A percentile compares a stretch with the other conserved stretches of the same genome.
Conservation (phyloP, 2,329 filamentous ascomycete species). For the Pseudocercospora crystallina region DNA sequence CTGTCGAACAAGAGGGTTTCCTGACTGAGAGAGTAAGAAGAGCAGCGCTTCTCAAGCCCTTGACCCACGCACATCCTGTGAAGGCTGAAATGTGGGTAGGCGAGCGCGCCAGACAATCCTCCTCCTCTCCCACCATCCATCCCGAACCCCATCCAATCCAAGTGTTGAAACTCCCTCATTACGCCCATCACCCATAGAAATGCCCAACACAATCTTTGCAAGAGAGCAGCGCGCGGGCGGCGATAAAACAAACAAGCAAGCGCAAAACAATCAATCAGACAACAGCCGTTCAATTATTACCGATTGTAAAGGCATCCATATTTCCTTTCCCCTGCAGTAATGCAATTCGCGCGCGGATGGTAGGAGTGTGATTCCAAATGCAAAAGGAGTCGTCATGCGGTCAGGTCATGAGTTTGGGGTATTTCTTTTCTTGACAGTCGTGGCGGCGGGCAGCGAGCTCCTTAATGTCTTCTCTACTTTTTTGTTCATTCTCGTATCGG, state of each 20-base stretch:
- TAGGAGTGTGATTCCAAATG: background rate
- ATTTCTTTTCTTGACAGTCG: constrained; percentile 7
- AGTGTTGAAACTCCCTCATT: background rate
- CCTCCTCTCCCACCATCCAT: background rate
- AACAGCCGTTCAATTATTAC: constrained; percentile 13
- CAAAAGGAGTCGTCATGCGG: constrained; percentile 9
- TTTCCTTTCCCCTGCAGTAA: constrained; percentile 6
- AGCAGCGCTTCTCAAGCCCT: background rate
- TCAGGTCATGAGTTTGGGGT: background rate
- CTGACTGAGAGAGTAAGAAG: background rate
- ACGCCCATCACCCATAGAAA: background rate
- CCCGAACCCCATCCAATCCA: background rate
- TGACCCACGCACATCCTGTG: background rate
- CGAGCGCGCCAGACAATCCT: background rate
- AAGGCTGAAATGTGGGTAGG: background rate
- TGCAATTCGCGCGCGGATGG: constrained; percentile 6
- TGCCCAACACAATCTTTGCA: background rate
- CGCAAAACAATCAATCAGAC: background rate
- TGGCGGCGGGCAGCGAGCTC: constrained; percentile 22
- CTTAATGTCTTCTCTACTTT: constrained; percentile 22
- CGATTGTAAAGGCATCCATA: constrained; percentile 3
- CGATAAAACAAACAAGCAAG: background rate
- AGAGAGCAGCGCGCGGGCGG: too few relatives aligned
- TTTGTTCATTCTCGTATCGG: constrained; percentile 21
- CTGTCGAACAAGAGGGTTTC: constrained; percentile 7